Base-by-base conservation (phyloP, 345 rosid genomes). In the Adansonia digitata region DNA sequence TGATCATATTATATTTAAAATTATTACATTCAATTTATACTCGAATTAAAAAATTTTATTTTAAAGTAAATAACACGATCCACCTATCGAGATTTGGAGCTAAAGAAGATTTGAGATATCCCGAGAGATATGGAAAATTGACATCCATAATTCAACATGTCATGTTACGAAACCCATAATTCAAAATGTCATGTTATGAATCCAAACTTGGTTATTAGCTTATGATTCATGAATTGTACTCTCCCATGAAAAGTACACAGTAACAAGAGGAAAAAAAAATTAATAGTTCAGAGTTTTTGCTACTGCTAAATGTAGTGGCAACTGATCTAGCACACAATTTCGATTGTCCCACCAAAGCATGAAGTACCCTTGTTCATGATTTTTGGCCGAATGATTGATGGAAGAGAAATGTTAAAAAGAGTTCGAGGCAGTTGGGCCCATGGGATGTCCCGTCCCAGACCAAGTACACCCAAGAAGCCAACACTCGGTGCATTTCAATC, bases 371-470 rank as follows among this genome's bases (percentile, higher is more conserved):
- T 53, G 7, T 3, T 31, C 5, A 26, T 62, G 2, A 67, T 26
- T 43, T 24, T 46, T 24, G 34, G 31, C n/a, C 17, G 22, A 6
- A 42, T 34, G 34, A 31, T 13, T 27, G 56, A 55, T 43, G 59
- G 1, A 29, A 67, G 22, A 42, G n/a, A 29, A 18, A 51, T 20
- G 7, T 20, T 22, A 26, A 27, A 57, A 17, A 9, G 17, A 4
- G 17, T 31, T 1, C 3, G 73, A 42, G 76, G 82, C 82, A 79
- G 43, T 55, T 37, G 86, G 84, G 84, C 75, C 73, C 84, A 69
- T 3, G 40, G 40, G 52, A 26, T 81, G 85, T 85, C 86, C 71
- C 39, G 81, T 71, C 56, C 56, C 7, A 68, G 35, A 61, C 49
- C 70, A 77, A 11, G 82, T 81, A 83, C 7, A 4, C 22, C 35